Percentiles rank a stretch among this genome's conserved stretches.
Evolutionary conservation across 2,329 filamentous ascomycete genomes (phyloP).

Genomic region (Canariomyces notabilis): DNA sequence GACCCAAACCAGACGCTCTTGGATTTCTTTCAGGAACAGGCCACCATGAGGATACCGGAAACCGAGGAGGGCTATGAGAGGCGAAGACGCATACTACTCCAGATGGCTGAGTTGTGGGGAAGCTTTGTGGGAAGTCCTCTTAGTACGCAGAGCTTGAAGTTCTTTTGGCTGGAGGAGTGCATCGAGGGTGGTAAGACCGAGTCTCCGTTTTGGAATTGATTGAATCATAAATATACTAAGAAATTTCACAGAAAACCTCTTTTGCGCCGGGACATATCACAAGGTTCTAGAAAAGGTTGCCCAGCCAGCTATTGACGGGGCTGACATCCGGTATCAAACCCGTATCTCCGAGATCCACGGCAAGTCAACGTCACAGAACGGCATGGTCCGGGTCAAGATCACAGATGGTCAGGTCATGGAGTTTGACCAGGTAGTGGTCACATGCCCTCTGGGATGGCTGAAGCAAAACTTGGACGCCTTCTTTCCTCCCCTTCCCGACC

Average conservation of each 20-base stretch:
- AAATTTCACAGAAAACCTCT: constrained; percentile 47
- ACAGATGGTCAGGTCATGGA: constrained; percentile 39
- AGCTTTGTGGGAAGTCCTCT: constrained; percentile 64
- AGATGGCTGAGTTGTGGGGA: constrained; percentile 62
- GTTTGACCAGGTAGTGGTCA: constrained; percentile 67
- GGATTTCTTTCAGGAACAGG: constrained; percentile 48
- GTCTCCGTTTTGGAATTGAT: constrained; percentile 1
- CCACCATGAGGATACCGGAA: constrained; percentile 43
- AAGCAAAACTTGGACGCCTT: constrained; percentile 56
- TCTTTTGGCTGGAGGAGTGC: constrained; percentile 74
- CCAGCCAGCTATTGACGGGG: constrained; percentile 49
- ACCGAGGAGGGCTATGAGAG: constrained; percentile 36
- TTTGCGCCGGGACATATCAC: constrained; percentile 55
- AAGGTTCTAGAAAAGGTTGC: constrained; percentile 55
- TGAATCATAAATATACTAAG: neutral
- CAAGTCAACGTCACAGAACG: constrained; percentile 23
- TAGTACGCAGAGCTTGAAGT: constrained; percentile 63
- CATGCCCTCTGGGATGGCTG: constrained; percentile 64
- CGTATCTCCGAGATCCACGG: constrained; percentile 42
- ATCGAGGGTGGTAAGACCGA: constrained; percentile 65
- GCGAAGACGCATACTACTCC: constrained; percentile 41
- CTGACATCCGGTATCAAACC: constrained; percentile 48
- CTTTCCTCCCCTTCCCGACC: constrained; percentile 52
- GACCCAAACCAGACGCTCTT: constrained; percentile 43
- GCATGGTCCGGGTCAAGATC: constrained; percentile 41